Conservation (phyloP, 108 stramenopile genomes). For the Nitzschia sp. region DNA sequence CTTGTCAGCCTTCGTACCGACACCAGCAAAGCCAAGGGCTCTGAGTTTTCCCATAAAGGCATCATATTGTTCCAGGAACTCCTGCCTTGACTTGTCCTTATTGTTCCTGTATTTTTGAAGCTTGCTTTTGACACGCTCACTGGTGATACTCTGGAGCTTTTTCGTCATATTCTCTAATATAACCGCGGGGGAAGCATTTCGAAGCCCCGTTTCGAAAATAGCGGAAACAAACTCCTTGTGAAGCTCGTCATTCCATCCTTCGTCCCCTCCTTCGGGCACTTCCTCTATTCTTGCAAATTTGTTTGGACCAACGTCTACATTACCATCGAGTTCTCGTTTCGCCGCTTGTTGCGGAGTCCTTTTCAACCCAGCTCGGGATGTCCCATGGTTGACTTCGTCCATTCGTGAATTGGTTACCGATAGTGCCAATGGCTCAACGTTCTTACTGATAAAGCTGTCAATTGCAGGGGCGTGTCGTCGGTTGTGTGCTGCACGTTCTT, state of each 20-base stretch:
- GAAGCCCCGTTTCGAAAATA: conserved; percentile 49
- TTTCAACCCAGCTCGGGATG: too few relatives aligned
- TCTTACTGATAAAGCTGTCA: too few relatives aligned
- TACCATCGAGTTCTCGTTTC: too few relatives aligned
- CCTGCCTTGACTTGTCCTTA: conserved; percentile 35
- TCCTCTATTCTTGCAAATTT: neutral
- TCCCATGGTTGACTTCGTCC: too few relatives aligned
- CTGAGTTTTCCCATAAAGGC: conserved; percentile 21
- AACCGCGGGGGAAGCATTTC: conserved; percentile 46
- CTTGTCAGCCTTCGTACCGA: neutral
- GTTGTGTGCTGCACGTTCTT: too few relatives aligned
- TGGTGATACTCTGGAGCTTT: conserved; percentile 35
- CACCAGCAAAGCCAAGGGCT: conserved; percentile 10
- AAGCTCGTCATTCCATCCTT: conserved; percentile 29
- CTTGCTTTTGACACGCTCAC: conserved; percentile 52
- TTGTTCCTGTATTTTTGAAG: conserved; percentile 58
- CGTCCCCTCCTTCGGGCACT: neutral
- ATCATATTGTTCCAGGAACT: conserved; percentile 51
- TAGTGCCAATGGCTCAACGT: too few relatives aligned
- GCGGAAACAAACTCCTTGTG: conserved; percentile 49
- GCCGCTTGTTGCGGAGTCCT: too few relatives aligned
- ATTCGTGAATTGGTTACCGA: too few relatives aligned
- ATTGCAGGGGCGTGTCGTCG: too few relatives aligned
- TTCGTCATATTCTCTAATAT: conserved; percentile 53
- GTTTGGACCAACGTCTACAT: too few relatives aligned